A percentile compares a stretch with the other conserved stretches of the same genome.
phyloP scores from a whole-genome alignment of 2,329 filamentous ascomycete species.

The Fusarium zealandicum region DNA sequence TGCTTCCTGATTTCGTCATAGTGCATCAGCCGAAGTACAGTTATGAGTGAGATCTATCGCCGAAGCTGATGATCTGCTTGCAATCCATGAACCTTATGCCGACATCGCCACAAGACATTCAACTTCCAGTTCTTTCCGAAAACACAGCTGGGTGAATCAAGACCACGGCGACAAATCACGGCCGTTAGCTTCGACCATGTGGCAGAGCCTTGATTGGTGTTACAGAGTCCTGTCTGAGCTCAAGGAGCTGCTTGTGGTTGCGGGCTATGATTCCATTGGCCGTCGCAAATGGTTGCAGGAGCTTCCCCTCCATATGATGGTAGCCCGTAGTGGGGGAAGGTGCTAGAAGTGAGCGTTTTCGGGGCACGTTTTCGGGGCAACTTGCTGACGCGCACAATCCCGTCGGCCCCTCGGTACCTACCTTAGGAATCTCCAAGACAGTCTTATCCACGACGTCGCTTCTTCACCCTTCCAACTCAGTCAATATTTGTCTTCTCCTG shows the following conservation, averaged over 20 bases:
- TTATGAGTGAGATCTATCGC: no score
- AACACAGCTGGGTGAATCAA: background rate
- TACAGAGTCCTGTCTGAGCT: slow-evolving; percentile 31
- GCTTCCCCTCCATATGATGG: slow-evolving; percentile 8
- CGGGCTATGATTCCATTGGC: slow-evolving; percentile 36
- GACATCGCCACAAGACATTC: background rate
- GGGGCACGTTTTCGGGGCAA: slow-evolving; percentile 27
- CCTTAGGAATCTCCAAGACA: slow-evolving; percentile 23
- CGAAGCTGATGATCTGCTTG: background rate
- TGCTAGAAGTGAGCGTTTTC: slow-evolving; percentile 11
- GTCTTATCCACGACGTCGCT: slow-evolving; percentile 15
- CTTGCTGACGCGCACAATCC: slow-evolving; percentile 42
- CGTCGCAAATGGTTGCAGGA: background rate
- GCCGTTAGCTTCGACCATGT: slow-evolving; percentile 29
- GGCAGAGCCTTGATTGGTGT: slow-evolving; percentile 15
- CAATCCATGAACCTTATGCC: no score
- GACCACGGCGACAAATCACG: slow-evolving; percentile 33
- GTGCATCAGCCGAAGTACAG: background rate
- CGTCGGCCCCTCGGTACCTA: slow-evolving; percentile 27
- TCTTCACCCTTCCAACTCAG: slow-evolving; percentile 11
- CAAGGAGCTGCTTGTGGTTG: slow-evolving; percentile 33
- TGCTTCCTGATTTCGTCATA: background rate
- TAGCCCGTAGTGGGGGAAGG: slow-evolving; percentile 21
- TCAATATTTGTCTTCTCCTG: slow-evolving; percentile 15
- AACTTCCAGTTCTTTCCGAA: background rate